Base-by-base conservation (phyloP, 2,329 filamentous ascomycete species). In the Hysterium pulicare region DNA sequence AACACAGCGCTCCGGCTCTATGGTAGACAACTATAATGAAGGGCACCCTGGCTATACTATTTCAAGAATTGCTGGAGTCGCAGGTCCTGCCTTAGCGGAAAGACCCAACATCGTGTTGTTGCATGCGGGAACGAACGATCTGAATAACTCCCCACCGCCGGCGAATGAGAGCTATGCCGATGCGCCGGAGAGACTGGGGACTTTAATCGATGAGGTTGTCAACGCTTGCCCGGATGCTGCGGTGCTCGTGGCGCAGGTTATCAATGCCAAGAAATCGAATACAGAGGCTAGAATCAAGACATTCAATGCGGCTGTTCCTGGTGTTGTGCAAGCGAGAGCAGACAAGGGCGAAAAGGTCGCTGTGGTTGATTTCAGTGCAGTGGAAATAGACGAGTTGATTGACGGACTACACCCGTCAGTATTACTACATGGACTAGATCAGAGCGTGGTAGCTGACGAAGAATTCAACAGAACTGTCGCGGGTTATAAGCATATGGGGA, bases 231-330 rank as follows among this genome's bases (percentile, higher is more conserved):
- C 64, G 0, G 58, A 64, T 37, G 55, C 65, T 4, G 59, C 57
- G 5, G 47, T 71, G 3, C 43, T 71, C 7, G 65, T 71, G 24
- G 66, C 67, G 5, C 55, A 64, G 41, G 58, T 71, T 13, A 63
- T 67, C 33, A 46, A 51, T 13, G 40, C 48, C 8, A 33, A 42
- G 13, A 53, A 58, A 33, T 33, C 26, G 10, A 44, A 41, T 16
- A 47, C 41, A 15, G 41, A 47, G 31, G 36, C 30, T 8, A 52
- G 51, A 16, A 52, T 57, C 11, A 36, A 49, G 10, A 40, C 26
- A 1, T 64, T 49, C 41, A 66, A 66, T 39, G 40, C 41, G 23
- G 51, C 43, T 8, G 39, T 66, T 31, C 51, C 51, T 4, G 40
- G 30, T 5, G 41, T 64, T 3, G 59, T 57, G 15, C 33, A 46